Percentiles rank a stretch among this genome's conserved stretches.
These are phyloP conservation scores for Scleromitrula shiraiana DNA, from an alignment of 2,329 filamentous ascomycete species.

Conservation along the genomic window DNA sequence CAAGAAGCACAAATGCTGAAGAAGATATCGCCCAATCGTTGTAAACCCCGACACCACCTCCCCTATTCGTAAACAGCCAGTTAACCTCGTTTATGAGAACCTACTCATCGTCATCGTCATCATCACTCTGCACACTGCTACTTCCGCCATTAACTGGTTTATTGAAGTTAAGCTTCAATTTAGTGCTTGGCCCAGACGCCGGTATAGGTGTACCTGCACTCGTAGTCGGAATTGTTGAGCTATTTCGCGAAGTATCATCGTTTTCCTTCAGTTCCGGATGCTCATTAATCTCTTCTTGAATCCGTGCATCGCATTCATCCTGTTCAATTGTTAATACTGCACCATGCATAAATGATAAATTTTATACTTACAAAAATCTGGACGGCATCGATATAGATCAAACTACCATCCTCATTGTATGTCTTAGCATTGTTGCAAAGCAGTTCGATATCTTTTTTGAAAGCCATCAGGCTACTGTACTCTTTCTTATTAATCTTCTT, in stretches of 20 bases:
- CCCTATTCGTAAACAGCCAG: slow-evolving; percentile 10
- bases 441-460: slow-evolving; percentile 73
- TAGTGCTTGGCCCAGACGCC: slow-evolving; percentile 39
- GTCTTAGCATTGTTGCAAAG: slow-evolving; percentile 88
- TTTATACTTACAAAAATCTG: slow-evolving; percentile 74
- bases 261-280: slow-evolving; percentile 47
- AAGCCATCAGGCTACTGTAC: slow-evolving; percentile 72
- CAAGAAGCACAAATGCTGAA: slow-evolving; percentile 1
- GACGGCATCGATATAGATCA: slow-evolving; percentile 87
- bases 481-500: slow-evolving; percentile 95
- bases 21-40: slow-evolving; percentile 11
- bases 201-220: slow-evolving; percentile 58
- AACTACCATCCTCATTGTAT: slow-evolving; percentile 93
- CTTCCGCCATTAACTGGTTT: slow-evolving; percentile 34
- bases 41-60: slow-evolving; percentile 8
- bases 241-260: slow-evolving; percentile 34
- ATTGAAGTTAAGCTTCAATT: slow-evolving; percentile 58
- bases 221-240: slow-evolving; percentile 42
- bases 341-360: neutral
- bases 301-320: slow-evolving; percentile 49
- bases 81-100: slow-evolving; percentile 7
- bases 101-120: slow-evolving; percentile 33
- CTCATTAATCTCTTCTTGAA: slow-evolving; percentile 45
- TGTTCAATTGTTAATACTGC: slow-evolving; percentile 34
- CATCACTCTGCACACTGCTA: slow-evolving; percentile 43